Percentiles rank a stretch among this genome's conserved stretches.
phyloP scores from a whole-genome alignment of 148 eudicot genomes.

The Salicornia ramosissima region DNA sequence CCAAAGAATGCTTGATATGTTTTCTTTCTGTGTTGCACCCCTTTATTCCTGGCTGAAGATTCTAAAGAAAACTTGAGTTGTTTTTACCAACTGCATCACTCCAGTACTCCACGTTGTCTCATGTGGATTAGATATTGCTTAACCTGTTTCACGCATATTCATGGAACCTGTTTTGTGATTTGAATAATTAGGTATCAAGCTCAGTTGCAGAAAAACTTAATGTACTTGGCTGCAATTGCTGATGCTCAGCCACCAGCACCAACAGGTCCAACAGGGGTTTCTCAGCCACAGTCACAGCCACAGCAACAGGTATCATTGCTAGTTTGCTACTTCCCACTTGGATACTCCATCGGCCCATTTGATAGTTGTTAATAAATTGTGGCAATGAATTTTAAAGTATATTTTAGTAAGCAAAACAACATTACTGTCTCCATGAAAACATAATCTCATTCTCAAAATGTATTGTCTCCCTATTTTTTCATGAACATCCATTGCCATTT shows the following conservation, averaged over 20 bases:
- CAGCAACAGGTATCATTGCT: constrained; percentile 48
- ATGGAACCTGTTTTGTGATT: constrained; percentile 12
- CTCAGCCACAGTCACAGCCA: constrained; percentile 34
- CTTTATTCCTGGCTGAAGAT: neutral
- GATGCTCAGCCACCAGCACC: constrained; percentile 76
- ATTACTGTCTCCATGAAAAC: too few relatives aligned
- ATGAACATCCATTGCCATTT: too few relatives aligned
- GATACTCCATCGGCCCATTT: too few relatives aligned
- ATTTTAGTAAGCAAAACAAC: too few relatives aligned
- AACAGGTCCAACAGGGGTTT: constrained; percentile 32
- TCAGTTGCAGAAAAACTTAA: constrained; percentile 70
- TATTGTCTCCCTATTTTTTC: too few relatives aligned
- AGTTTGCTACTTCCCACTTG: too few relatives aligned
- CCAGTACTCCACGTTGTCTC: neutral
- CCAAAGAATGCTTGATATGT: neutral
- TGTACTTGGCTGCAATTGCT: constrained; percentile 81
- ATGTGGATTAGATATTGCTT: too few relatives aligned
- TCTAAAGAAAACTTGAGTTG: neutral
- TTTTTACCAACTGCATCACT: neutral
- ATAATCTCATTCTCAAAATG: too few relatives aligned
- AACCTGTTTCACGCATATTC: neutral
- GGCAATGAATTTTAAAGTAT: too few relatives aligned
- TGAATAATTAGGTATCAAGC: constrained; percentile 53
- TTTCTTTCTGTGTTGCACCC: neutral
- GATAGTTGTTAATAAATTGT: too few relatives aligned